Evolutionary conservation across 1,284 basidiomycete species (phyloP).

Genomic region (Porodaedalea pini): DNA sequence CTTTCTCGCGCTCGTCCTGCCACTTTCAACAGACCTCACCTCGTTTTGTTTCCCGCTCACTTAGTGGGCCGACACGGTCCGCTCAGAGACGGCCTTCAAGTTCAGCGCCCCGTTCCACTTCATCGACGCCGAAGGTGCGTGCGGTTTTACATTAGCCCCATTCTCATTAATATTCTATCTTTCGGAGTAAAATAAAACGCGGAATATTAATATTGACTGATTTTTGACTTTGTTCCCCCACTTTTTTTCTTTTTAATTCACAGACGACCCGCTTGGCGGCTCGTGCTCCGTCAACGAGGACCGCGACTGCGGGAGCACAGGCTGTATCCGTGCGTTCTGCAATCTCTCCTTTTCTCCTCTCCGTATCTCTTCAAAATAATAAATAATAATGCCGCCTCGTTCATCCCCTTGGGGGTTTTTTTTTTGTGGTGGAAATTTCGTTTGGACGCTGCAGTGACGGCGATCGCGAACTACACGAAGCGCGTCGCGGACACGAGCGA

Average conservation of each 20-base stretch:
- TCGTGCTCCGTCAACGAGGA: constrained; percentile 45
- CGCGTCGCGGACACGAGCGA: constrained; percentile 44
- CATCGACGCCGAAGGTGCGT: constrained; percentile 46
- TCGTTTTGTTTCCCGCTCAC: background rate
- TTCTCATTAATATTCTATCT: too few relatives aligned
- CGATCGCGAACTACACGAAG: constrained; percentile 53
- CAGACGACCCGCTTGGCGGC: constrained; percentile 43
- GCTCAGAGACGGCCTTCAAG: constrained; percentile 34
- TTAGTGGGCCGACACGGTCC: constrained; percentile 48
- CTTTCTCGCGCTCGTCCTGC: too few relatives aligned
- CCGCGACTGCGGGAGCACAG: constrained; percentile 40
- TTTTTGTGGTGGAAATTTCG: too few relatives aligned
- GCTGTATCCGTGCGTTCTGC: constrained; percentile 46
- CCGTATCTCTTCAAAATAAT: background rate
- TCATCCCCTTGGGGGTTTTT: too few relatives aligned
- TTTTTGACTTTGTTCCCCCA: too few relatives aligned
- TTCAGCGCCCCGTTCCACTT: constrained; percentile 45
- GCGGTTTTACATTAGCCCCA: too few relatives aligned
- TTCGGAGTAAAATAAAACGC: too few relatives aligned
- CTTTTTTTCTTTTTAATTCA: background rate
- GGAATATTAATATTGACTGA: too few relatives aligned
- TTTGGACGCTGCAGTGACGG: constrained; percentile 41
- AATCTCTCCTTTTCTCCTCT: too few relatives aligned
- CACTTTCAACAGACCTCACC: too few relatives aligned
- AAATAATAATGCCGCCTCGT: background rate